Evolutionary conservation across 2,329 filamentous ascomycete species (phyloP).

Genomic region (Aspergillaceae sp.): DNA sequence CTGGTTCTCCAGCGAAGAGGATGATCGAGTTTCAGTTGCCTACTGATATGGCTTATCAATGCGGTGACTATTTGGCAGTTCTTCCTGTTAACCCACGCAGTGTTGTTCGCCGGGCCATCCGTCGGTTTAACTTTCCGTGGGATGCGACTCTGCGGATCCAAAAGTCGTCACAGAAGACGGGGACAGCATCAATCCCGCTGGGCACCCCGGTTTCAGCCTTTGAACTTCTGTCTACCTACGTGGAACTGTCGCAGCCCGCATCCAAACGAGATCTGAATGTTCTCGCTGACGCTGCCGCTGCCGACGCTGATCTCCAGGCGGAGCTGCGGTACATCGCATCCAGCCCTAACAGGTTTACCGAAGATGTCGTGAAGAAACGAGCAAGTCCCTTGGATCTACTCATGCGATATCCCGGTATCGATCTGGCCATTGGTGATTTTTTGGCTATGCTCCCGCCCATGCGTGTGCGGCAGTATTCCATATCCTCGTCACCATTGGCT

Average conservation of each 20-base stretch:
- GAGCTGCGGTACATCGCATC: constrained; percentile 23
- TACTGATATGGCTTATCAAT: constrained; percentile 54
- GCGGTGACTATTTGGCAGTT: constrained; percentile 69
- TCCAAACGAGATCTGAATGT: constrained; percentile 54
- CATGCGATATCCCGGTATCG: constrained; percentile 51
- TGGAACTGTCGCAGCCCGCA: constrained; percentile 64
- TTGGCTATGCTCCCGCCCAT: constrained; percentile 66
- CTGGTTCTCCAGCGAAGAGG: constrained; percentile 49
- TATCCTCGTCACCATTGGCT: constrained; percentile 63
- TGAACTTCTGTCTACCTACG: constrained; percentile 59
- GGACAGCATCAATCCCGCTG: constrained; percentile 40
- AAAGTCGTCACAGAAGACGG: constrained; percentile 33
- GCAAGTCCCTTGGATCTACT: constrained; percentile 56
- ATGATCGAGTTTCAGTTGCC: constrained; percentile 62
- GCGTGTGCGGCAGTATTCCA: constrained; percentile 70
- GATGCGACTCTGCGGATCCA: constrained; percentile 58
- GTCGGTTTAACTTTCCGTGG: constrained; percentile 57
- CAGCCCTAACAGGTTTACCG: constrained; percentile 34
- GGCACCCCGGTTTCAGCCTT: constrained; percentile 51
- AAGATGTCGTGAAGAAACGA: constrained; percentile 47
- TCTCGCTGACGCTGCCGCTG: constrained; percentile 38
- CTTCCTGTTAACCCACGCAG: constrained; percentile 60
- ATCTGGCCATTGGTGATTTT: constrained; percentile 58
- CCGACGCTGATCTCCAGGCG: constrained; percentile 42
- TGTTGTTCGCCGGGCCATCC: constrained; percentile 55